These are phyloP conservation scores for Acacia confusa DNA, from an alignment of 306 rosid genomes.

Conservation along the genomic window DNA sequence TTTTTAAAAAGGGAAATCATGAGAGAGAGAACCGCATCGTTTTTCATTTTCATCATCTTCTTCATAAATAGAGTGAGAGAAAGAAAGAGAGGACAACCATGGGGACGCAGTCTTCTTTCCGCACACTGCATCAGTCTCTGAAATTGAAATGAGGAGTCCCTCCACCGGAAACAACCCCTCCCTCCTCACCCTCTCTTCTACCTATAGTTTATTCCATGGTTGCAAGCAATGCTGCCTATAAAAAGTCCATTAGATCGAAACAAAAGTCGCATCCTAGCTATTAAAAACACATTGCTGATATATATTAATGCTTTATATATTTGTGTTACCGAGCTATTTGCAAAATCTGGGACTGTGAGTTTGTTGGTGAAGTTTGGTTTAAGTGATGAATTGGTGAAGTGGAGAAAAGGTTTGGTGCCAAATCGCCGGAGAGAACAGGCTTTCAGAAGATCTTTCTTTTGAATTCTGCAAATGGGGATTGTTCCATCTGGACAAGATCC, in stretches of 20 bases:
- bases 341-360: not conserved
- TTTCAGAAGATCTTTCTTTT: conserved; percentile 42
- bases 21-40: no score
- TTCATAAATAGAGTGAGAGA: no score
- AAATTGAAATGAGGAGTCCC: no score
- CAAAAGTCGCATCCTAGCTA: not conserved
- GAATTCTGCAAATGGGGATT: conserved; percentile 58
- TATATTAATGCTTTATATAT: not conserved
- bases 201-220: conserved; percentile 31
- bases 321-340: conserved; percentile 44
- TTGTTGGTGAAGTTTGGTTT: not conserved
- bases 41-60: no score
- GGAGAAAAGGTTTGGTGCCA: conserved; percentile 39
- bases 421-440: conserved; percentile 39
- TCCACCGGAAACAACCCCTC: no score
- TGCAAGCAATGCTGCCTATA: conserved; percentile 45
- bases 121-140: no score
- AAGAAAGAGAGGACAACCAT: no score
- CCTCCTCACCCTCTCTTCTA: no score
- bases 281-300: not conserved
- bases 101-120: no score
- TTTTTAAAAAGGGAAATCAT: no score
- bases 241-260: not conserved
- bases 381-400: not conserved
- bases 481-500: conserved; percentile 76